phyloP scores from a whole-genome alignment of 1,284 basidiomycete genomes.

The Mixia osmundae region DNA sequence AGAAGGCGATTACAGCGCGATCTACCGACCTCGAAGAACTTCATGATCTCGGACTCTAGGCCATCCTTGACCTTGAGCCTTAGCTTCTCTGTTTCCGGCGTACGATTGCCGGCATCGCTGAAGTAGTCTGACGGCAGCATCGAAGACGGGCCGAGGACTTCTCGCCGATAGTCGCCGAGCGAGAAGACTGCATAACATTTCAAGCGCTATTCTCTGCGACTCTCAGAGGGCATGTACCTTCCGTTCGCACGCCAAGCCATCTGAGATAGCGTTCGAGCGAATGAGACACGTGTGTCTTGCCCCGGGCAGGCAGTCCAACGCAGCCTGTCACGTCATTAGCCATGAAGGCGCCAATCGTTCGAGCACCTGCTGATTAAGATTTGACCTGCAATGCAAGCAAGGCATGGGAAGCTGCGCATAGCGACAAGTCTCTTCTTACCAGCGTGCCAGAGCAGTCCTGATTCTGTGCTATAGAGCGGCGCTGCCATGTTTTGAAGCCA shows the following conservation, averaged over 20 bases:
- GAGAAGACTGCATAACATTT: slow-evolving; percentile 39
- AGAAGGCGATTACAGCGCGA: too few species aligned
- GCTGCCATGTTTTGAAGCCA: too few species aligned
- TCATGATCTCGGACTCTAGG: slow-evolving; percentile 67
- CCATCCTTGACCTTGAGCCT: slow-evolving; percentile 48
- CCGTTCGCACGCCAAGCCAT: slow-evolving; percentile 92
- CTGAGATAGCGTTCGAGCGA: slow-evolving; percentile 85
- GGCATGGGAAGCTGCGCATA: background rate
- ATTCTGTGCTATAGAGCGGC: slow-evolving; percentile 1
- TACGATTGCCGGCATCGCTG: slow-evolving; percentile 25
- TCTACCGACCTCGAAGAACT: slow-evolving; percentile 62
- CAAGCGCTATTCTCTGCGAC: background rate
- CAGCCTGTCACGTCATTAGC: slow-evolving; percentile 1
- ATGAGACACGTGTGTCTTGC: slow-evolving; percentile 53
- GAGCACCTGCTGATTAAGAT: slow-evolving; percentile 15
- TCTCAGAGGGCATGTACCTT: slow-evolving; percentile 18
- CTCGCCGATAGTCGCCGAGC: slow-evolving; percentile 79
- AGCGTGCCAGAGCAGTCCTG: slow-evolving; percentile 1
- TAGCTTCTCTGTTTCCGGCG: slow-evolving; percentile 46
- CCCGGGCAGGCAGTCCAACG: slow-evolving; percentile 17
- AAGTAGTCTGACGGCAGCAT: slow-evolving; percentile 83
- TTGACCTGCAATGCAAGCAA: slow-evolving; percentile 8
- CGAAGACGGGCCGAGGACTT: slow-evolving; percentile 65
- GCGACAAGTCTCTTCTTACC: too few species aligned
- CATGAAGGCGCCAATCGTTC: slow-evolving; percentile 8